These are phyloP conservation scores for Pseudomonodictys pantanalensis DNA, from an alignment of 495 filamentous ascomycete species.

Conservation along the genomic window DNA sequence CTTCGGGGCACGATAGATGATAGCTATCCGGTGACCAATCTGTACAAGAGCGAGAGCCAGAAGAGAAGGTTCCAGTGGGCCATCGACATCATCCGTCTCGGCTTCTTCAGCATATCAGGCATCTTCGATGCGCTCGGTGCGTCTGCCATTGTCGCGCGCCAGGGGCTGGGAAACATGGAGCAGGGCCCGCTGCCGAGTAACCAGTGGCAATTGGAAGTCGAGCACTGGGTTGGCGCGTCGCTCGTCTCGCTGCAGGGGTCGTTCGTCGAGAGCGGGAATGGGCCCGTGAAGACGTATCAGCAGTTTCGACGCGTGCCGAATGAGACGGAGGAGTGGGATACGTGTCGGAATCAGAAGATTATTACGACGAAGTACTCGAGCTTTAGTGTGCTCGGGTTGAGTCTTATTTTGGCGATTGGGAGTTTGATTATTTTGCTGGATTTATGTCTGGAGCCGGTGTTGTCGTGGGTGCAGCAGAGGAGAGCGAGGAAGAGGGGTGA, in stretches of 20 bases:
- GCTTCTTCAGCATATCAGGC: constrained; percentile 7
- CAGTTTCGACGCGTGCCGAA: constrained; percentile 5
- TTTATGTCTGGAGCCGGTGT: no score
- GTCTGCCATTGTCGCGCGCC: background rate
- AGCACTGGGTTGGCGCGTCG: constrained; percentile 4
- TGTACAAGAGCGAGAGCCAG: background rate
- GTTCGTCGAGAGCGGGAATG: constrained; percentile 3
- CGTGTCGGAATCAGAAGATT: constrained; percentile 21
- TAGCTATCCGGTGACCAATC: background rate
- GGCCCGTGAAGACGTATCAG: background rate
- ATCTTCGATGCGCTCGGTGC: constrained; percentile 1
- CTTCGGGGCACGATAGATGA: background rate
- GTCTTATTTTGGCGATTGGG: constrained; percentile 7
- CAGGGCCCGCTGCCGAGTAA: constrained; percentile 4
- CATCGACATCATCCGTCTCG: background rate
- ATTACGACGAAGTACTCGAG: constrained; percentile 5
- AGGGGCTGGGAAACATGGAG: background rate
- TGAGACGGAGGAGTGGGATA: background rate
- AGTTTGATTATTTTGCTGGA: constrained; percentile 9
- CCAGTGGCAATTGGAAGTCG: constrained; percentile 17
- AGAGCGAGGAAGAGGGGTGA: no score
- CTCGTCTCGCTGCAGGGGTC: constrained; percentile 1
- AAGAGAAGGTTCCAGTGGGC: constrained; percentile 1
- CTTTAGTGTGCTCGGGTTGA: constrained; percentile 11
- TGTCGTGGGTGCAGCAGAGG: no score